Base-by-base conservation (phyloP, 176 grass and related monocot species). In the Ananas comosus region DNA sequence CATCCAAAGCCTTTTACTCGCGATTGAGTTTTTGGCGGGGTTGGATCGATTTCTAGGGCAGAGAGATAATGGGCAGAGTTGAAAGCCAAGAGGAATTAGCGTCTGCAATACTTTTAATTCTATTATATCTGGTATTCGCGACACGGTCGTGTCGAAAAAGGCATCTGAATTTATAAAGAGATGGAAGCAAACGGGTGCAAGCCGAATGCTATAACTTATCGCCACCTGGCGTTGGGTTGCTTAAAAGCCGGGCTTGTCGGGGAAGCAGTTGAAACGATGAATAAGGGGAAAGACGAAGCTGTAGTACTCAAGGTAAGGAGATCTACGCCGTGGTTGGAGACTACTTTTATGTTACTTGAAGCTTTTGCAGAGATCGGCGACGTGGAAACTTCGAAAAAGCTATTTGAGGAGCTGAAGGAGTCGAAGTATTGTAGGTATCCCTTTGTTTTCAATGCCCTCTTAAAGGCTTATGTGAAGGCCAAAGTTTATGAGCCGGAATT, bases 291-390 rank as follows among this genome's bases (percentile, higher is more conserved):
- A 71, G 75, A 83, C 29, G 86, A 92, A 83, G 42, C 71, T 50
- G 70, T 88, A 53, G 79, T 79, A 16, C 84, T 70, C 64, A 84
- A 81, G 66, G 89, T 97, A 51, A 81, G 74, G 70, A 85, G 70
- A 79, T 97, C 89, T 19, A 92, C 79, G 68, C 89, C 94, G 13
- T 92, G 94, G 94, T 79, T 92, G 87, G 94, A 92, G 80, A 97
- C 84, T 22, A 88, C 94, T 22, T 68, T 85, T 51, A 85, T 92
- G 87, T 21, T 97, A 48, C 81, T 97, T 53, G 89, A 92, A 70
- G 86, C 47, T 33, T 92, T 92, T 78, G 77, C 86, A 53, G 73
- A 90, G 27, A 85, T 88, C 69, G 89, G 86, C 49, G 81, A 88
- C 51, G 52, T 97, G 63, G 75, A 90, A 82, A 85, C 81, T 80